Percentiles rank a stretch among this genome's conserved stretches.
These are phyloP conservation scores for Globisporangium yorkense DNA, from an alignment of 352 stramenopile genomes.

Conservation along the genomic window DNA sequence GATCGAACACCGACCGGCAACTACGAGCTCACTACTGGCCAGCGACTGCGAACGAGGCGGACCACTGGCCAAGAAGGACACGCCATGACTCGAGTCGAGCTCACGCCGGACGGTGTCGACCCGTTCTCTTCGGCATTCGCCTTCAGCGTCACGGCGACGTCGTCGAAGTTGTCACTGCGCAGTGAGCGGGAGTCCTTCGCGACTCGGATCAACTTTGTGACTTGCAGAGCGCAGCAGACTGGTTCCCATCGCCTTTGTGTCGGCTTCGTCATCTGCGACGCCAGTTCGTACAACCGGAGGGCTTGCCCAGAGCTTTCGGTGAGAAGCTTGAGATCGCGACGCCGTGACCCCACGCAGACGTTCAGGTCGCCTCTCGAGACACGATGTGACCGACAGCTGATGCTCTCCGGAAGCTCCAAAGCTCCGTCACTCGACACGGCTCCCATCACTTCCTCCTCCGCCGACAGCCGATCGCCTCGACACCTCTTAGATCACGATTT, in stretches of 20 bases:
- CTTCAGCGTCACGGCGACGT: slow-evolving; percentile 50
- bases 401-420: not conserved
- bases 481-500: slow-evolving; percentile 1
- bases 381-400: not conserved
- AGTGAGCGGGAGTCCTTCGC: slow-evolving; percentile 9
- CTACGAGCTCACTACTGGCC: too few relatives aligned
- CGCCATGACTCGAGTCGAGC: slow-evolving; percentile 20
- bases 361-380: too few relatives aligned
- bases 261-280: slow-evolving; percentile 13
- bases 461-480: not conserved
- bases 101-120: slow-evolving; percentile 40
- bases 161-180: slow-evolving; percentile 32
- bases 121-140: slow-evolving; percentile 24
- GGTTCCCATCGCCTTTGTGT: too few relatives aligned
- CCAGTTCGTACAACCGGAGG: slow-evolving; percentile 21
- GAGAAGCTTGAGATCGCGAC: not conserved
- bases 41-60: too few relatives aligned
- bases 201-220: not conserved
- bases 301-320: slow-evolving; percentile 29
- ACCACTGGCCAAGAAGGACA: too few relatives aligned
- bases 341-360: not conserved
- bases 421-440: not conserved
- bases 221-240: slow-evolving; percentile 24
- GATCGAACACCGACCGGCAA: too few relatives aligned
- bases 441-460: not conserved